Evolutionary conservation across 2,329 filamentous ascomycete species (phyloP), one percentile per base, ranked within the genome.

Genomic region (Lojkania enalia): DNA sequence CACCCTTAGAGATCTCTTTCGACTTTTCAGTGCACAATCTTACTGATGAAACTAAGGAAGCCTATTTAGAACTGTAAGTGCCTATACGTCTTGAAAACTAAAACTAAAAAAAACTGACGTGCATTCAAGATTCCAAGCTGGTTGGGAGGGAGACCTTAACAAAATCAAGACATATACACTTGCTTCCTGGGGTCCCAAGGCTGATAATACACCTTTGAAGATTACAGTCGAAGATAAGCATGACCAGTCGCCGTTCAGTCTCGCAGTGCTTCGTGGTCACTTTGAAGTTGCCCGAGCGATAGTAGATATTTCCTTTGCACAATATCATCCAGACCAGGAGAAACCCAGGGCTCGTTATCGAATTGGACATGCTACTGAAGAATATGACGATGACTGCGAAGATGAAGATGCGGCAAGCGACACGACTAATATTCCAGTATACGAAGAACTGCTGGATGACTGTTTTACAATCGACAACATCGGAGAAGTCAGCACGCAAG

Each of bases 401-500:
- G 57, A 58, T 4, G 61, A 64, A 7, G 61, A 61, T 12, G 46
- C 57, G 23, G 45, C 46, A 15, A 46, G 38, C 20, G 46, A 52
- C 20, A 21, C 48, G 9, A 46, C 36, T 13, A 55, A 63, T 29
- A 42, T 73, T 4, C 65, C 66, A n/a, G 58, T 71, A 5, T 64
- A 67, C 18, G 60, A 76, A 13, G 78, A 85, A 47, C 73, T 84
- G 30, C 71, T 89, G 20, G 80, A 86, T 53, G 80, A 85, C 11
- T 75, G 79, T 25, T 88, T 87, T 63, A 94, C 88, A 0, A 79
- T 92, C 40, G 86, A 94, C 13, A 83, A 89, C 54, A 77, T 94
- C 45, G 86, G 86, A 0, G 80, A 88, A 52, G 75, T 87, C 3
- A 81, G 81, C 0, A 84, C 80, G 60, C 77, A 85, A 43, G 85